Evolutionary conservation across 2,329 filamentous ascomycete species (phyloP).

Genomic region (Rutstroemia sydowiana): DNA sequence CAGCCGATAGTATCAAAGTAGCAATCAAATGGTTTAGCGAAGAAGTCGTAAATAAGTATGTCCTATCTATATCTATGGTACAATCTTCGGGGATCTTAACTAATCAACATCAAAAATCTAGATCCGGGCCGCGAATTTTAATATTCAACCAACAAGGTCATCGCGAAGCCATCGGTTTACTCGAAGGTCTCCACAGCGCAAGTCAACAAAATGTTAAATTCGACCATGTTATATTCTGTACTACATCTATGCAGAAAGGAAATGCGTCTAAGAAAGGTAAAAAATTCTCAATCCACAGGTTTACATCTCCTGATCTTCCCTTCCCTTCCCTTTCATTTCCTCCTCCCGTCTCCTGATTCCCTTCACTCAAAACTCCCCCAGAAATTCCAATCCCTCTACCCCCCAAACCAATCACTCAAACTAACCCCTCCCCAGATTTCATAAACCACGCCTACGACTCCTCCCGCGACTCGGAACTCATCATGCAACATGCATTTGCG

Average conservation of each 20-base stretch:
- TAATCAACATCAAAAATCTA: constrained; percentile 10
- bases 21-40: constrained; percentile 75
- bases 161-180: constrained; percentile 39
- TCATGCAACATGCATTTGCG: constrained; percentile 56
- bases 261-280: constrained; percentile 43
- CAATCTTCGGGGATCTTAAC: no score
- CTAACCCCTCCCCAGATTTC: constrained; percentile 37
- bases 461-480: constrained; percentile 41
- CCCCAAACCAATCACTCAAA: neutral
- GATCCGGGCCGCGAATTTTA: constrained; percentile 43
- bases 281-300: neutral
- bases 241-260: constrained; percentile 54
- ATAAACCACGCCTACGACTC: constrained; percentile 41
- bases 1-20: constrained; percentile 76
- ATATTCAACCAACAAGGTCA: constrained; percentile 82
- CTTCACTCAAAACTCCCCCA: no score
- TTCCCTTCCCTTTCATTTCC: neutral
- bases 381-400: neutral
- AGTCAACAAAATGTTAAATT: constrained; percentile 43
- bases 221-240: constrained; percentile 71
- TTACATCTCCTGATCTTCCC: neutral
- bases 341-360: no score
- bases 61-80: no score
- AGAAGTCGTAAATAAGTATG: constrained; percentile 32
- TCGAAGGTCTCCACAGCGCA: constrained; percentile 42